A percentile compares a stretch with the other conserved stretches of the same genome.
Evolutionary conservation across 805 yeast genomes (phyloP).

Genomic region (Cyberlindnera nakhonratchasimensis): DNA sequence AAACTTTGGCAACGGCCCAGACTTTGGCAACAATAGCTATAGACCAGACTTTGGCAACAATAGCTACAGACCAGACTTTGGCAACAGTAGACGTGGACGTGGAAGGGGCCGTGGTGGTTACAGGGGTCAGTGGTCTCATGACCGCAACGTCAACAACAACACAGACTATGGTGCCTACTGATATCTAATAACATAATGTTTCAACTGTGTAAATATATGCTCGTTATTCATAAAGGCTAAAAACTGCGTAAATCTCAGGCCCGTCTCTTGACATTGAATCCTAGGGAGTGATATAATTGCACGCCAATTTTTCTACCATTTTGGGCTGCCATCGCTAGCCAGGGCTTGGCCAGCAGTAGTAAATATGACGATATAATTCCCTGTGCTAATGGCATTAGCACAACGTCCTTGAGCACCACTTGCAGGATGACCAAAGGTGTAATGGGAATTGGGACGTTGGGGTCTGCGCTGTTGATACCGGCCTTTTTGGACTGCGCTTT

Average conservation of each 20-base stretch:
- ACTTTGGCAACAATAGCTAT: too few species aligned
- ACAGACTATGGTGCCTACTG: conserved; percentile 1
- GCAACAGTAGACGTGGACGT: conserved; percentile 8
- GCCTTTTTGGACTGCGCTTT: conserved; percentile 3
- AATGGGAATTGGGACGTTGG: conserved; percentile 20
- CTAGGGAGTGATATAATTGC: conserved; percentile 13
- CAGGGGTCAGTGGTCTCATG: conserved; percentile 1
- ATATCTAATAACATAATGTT: not conserved
- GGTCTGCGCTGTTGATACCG: not conserved
- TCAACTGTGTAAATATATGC: not conserved
- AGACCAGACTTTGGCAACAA: conserved; percentile 8
- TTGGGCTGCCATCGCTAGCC: conserved; percentile 24
- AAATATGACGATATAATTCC: conserved; percentile 46
- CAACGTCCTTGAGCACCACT: conserved; percentile 48
- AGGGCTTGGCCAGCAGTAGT: conserved; percentile 38
- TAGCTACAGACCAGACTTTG: not conserved
- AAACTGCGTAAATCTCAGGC: not conserved
- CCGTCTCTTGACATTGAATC: conserved; percentile 5
- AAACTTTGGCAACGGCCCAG: conserved; percentile 2
- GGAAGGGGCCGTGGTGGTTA: conserved; percentile 14
- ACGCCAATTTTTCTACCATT: conserved; percentile 29
- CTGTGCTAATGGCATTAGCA: conserved; percentile 52
- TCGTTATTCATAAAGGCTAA: not conserved
- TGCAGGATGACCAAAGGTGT: conserved; percentile 42
- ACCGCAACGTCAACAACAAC: conserved; percentile 1